Evolutionary conservation across 768 basidiomycete species (phyloP).

Genomic region (Auricularia cornea): DNA sequence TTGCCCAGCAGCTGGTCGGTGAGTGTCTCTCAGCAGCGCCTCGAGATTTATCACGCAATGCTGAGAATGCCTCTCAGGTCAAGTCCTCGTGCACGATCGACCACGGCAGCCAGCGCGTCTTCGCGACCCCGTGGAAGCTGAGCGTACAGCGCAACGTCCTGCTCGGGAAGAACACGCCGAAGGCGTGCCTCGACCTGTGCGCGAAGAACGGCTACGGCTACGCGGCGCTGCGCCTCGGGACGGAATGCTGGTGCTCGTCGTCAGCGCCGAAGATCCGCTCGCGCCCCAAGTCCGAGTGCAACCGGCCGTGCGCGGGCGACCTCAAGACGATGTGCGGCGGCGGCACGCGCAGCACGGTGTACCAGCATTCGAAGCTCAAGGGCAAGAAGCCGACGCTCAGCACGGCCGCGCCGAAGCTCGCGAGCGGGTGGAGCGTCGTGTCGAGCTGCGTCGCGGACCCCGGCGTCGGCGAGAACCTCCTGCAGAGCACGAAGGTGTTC

Average conservation of each 20-base stretch:
- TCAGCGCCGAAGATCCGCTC: background rate
- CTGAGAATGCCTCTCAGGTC: background rate
- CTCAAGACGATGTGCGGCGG: background rate
- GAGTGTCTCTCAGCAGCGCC: too few relatives aligned
- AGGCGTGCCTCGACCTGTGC: background rate
- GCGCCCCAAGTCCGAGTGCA: background rate
- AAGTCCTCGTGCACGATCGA: background rate
- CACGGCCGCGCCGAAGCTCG: background rate
- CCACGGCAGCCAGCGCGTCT: background rate
- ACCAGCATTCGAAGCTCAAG: background rate
- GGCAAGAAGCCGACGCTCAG: background rate
- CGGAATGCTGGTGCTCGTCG: background rate
- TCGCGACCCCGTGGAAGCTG: background rate
- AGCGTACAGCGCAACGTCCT: background rate
- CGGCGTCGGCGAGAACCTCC: background rate
- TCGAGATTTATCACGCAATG: too few relatives aligned
- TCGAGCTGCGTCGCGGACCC: background rate
- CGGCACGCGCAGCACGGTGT: background rate
- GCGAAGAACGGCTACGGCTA: background rate
- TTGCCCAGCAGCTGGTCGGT: too few relatives aligned
- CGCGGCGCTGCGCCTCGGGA: background rate
- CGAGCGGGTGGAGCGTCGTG: constrained; percentile 1
- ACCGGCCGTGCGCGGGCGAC: background rate
- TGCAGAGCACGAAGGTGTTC: background rate
- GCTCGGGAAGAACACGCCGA: background rate